Percentiles rank a stretch among this genome's conserved stretches.
Conservation (phyloP, 164 flowering plant species). For the Berberis thunbergii region DNA sequence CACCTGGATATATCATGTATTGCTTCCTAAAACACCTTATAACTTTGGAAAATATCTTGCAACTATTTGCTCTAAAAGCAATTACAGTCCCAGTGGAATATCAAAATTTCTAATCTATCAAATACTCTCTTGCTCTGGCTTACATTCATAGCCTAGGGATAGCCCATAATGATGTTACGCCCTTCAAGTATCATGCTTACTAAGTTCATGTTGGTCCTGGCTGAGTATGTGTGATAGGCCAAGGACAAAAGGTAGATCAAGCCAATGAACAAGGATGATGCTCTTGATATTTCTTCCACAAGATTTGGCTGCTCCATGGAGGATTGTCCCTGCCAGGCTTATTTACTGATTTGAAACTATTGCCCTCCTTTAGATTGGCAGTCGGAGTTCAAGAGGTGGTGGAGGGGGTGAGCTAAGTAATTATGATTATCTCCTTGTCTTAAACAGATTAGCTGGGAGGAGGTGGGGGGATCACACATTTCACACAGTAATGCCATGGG, state of each 20-base stretch:
- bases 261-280: constrained; percentile 13
- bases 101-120: constrained; percentile 71
- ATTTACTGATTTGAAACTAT: constrained; percentile 63
- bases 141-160: constrained; percentile 70
- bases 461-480: constrained; percentile 96
- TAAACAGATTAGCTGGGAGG: constrained; percentile 88
- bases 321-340: constrained; percentile 47
- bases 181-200: constrained; percentile 67
- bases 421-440: constrained; percentile 80
- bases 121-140: constrained; percentile 64
- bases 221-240: constrained; percentile 34
- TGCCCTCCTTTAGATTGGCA: constrained; percentile 55
- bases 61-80: constrained; percentile 66
- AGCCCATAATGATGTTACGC: constrained; percentile 57
- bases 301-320: constrained; percentile 25
- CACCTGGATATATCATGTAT: constrained; percentile 28
- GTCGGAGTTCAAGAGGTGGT: constrained; percentile 63
- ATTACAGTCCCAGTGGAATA: constrained; percentile 65
- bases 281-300: constrained; percentile 10
- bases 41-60: constrained; percentile 67
- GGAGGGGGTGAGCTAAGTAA: constrained; percentile 89
- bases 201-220: constrained; percentile 69
- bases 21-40: constrained; percentile 60
- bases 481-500: constrained; percentile 97
- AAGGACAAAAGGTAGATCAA: constrained; percentile 10